Percentiles rank a stretch among this genome's conserved stretches.
phyloP scores from a whole-genome alignment of 768 basidiomycete genomes.

The Termitomyces sp. region DNA sequence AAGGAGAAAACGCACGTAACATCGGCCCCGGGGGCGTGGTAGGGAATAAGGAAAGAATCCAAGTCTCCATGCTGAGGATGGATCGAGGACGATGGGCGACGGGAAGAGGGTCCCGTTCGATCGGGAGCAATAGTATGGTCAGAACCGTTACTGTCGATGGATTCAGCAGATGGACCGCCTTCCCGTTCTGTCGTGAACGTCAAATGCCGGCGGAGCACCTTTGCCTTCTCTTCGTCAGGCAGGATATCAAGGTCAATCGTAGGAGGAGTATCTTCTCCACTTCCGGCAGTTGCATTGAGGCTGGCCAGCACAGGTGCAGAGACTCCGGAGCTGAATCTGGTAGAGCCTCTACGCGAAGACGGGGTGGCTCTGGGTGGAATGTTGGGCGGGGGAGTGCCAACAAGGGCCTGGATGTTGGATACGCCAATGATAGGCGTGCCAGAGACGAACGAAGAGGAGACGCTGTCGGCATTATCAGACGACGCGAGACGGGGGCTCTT shows the following conservation, averaged over 20 bases:
- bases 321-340: background rate
- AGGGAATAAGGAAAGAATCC: constrained; percentile 84
- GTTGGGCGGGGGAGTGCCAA: constrained; percentile 48
- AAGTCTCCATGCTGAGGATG: constrained; percentile 39
- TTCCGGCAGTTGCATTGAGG: constrained; percentile 25
- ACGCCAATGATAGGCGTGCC: constrained; percentile 39
- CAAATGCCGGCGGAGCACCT: constrained; percentile 74
- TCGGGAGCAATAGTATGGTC: constrained; percentile 24
- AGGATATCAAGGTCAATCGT: constrained; percentile 50
- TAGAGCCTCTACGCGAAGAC: background rate
- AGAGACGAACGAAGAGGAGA: constrained; percentile 26
- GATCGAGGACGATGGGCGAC: constrained; percentile 22
- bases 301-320: constrained; percentile 20
- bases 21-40: constrained; percentile 83
- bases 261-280: constrained; percentile 22
- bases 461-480: constrained; percentile 14
- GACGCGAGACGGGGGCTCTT: constrained; percentile 22
- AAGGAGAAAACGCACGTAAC: constrained; percentile 66
- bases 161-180: constrained; percentile 19
- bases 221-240: constrained; percentile 79
- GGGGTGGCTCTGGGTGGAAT: constrained; percentile 39
- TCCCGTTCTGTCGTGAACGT: constrained; percentile 69
- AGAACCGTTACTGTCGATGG: constrained; percentile 19
- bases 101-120: constrained; percentile 18
- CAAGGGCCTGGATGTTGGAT: constrained; percentile 55